Evolutionary conservation across 2,329 filamentous ascomycete species (phyloP), one percentile per base, ranked within the genome.

Genomic region (Aquanectria penicillioides): DNA sequence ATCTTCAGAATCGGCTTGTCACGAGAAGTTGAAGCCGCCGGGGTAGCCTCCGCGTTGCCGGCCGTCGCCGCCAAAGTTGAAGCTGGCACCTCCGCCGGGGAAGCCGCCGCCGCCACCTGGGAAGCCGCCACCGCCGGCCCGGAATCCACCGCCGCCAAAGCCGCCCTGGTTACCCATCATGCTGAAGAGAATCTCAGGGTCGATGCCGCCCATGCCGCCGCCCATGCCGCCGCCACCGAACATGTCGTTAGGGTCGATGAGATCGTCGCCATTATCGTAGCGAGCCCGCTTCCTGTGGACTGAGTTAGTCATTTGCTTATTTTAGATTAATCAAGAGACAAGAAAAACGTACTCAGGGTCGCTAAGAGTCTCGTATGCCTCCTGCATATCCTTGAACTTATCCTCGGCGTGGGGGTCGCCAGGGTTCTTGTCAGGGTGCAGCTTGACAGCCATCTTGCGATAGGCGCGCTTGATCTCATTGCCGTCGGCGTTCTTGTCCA

Each of bases 391-490:
- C 86, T 99, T 98, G 86, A 99, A 99, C 72, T 92, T 89, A 69
- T 92, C 90, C 71, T 93, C 94, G 62, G 95, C 95, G 48, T 87
- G 83, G 57, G 88, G 85, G 69, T 97, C 92, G 62, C 90, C 92
- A 1, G 90, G 92, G 79, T 98, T 99, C 87, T 99, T 99, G 81
- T 99, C 95, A 3, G 95, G 95, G 76, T 99, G 95, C 74, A 97
- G 91, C 65, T 94, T 83, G 68, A 99, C 94, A 55, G 95, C 95
- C 73, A 97, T 85, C 78, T 95, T 97, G 66, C 94, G 89, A 81
- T 99, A 99, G 2, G 94, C 95, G 81, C 94, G 94, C 85, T 98
- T 99, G 81, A 99, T 95, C 52, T 95, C 88, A 56, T 83, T 83
- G 18, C 97, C 93, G 34, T 86, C 86, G 31, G 93, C 93, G 62